phyloP scores from a whole-genome alignment of 805 yeast species.

The Cyberlindnera bimundalis region DNA sequence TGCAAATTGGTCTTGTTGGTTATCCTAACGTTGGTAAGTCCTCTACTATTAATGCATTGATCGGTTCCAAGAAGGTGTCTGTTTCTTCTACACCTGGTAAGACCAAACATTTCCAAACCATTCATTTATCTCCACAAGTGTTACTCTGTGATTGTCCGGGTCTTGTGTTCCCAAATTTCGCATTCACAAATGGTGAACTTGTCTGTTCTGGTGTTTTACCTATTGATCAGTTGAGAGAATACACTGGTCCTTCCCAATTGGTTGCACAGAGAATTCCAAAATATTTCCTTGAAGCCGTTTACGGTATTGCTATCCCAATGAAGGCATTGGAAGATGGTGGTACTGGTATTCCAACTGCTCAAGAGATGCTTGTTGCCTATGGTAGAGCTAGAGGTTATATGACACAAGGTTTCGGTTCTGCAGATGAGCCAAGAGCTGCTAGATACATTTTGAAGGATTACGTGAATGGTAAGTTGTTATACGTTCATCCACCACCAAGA shows the following conservation, averaged over 20 bases:
- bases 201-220: conserved; percentile 99
- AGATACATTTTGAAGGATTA: conserved; percentile 91
- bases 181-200: conserved; percentile 92
- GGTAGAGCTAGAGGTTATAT: conserved; percentile 96
- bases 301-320: conserved; percentile 85
- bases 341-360: conserved; percentile 81
- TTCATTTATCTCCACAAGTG: conserved; percentile 75
- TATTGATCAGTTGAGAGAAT: conserved; percentile 92
- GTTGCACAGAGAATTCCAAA: conserved; percentile 89
- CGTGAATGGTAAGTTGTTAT: conserved; percentile 85
- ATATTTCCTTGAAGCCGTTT: conserved; percentile 81
- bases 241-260: conserved; percentile 80
- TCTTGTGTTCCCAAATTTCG: conserved; percentile 96
- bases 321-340: conserved; percentile 84
- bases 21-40: conserved; percentile 97
- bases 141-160: conserved; percentile 98
- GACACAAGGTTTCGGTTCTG: conserved; percentile 96
- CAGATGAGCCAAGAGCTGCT: conserved; percentile 94
- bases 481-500: conserved; percentile 84
- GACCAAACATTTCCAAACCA: conserved; percentile 98
- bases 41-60: conserved; percentile 95
- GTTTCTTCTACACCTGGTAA: conserved; percentile 99
- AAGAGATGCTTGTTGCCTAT: conserved; percentile 84
- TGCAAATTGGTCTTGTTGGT: conserved; percentile 94
- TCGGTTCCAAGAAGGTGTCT: conserved; percentile 96